Conservation (phyloP, 139 green algal species). For the Haematococcus sp. region DNA sequence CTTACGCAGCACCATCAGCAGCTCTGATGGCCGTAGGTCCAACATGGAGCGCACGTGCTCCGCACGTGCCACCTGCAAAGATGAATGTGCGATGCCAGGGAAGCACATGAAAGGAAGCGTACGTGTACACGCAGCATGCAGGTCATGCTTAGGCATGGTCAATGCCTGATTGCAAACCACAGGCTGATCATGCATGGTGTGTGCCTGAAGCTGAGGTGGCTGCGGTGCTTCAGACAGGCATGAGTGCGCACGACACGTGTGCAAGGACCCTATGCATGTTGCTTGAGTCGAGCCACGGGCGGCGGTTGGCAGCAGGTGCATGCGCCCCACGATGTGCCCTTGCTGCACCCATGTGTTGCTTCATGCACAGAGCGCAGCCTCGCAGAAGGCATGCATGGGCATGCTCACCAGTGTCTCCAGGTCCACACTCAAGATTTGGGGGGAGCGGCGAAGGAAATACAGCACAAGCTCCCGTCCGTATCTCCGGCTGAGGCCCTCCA, state of each 20-base stretch:
- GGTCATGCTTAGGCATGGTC: background rate
- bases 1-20: slow-evolving; percentile 44
- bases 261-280: no score
- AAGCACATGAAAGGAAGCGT: background rate
- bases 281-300: no score
- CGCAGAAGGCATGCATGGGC: background rate
- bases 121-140: background rate
- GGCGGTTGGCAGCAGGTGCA: no score
- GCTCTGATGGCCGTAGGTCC: slow-evolving; percentile 23
- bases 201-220: no score
- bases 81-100: background rate
- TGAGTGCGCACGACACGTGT: no score
- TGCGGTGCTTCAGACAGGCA: no score
- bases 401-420: slow-evolving; percentile 15
- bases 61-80: slow-evolving; percentile 7
- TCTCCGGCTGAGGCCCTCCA: slow-evolving; percentile 14
- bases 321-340: no score
- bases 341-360: background rate
- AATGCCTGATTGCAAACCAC: no score
- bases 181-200: no score
- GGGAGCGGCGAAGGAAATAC: slow-evolving; percentile 15
- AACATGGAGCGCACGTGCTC: slow-evolving; percentile 28
- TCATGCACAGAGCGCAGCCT: background rate
- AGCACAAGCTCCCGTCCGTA: slow-evolving; percentile 31
- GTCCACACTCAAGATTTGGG: slow-evolving; percentile 14